These are phyloP conservation scores for Colletotrichum liriopes DNA, from an alignment of 2,329 filamentous ascomycete species.

Conservation along the genomic window DNA sequence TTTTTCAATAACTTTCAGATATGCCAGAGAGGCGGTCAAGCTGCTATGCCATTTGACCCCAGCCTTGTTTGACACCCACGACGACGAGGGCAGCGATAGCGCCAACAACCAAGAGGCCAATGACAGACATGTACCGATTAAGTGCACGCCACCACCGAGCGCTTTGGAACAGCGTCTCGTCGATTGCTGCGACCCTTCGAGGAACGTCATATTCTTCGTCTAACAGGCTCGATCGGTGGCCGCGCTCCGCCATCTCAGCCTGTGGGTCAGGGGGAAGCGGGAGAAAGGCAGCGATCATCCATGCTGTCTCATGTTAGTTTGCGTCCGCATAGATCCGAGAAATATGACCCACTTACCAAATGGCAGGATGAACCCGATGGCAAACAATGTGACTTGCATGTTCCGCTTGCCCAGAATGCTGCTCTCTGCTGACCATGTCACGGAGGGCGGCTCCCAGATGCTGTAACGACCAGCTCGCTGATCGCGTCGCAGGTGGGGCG, in stretches of 20 bases:
- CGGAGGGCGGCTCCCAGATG: conserved; percentile 81
- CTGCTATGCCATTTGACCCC: conserved; percentile 51
- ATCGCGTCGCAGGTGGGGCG: conserved; percentile 79
- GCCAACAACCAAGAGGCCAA: conserved; percentile 69
- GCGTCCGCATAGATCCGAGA: conserved; percentile 44
- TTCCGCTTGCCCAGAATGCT: conserved; percentile 78
- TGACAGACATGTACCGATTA: conserved; percentile 71
- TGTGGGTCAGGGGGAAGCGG: conserved; percentile 76
- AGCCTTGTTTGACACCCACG: conserved; percentile 66
- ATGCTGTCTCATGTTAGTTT: conserved; percentile 65
- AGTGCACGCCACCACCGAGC: conserved; percentile 73
- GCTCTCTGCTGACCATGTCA: conserved; percentile 75
- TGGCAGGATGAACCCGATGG: conserved; percentile 83
- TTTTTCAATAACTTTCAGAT: neutral
- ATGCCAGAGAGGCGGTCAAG: no score
- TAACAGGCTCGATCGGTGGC: conserved; percentile 58
- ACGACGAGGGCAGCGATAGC: conserved; percentile 67
- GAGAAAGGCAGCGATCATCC: conserved; percentile 84
- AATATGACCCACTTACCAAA: conserved; percentile 66
- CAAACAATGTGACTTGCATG: conserved; percentile 82
- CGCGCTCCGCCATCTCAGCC: conserved; percentile 65
- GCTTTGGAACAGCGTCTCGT: conserved; percentile 66
- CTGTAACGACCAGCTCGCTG: conserved; percentile 71
- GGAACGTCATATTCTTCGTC: conserved; percentile 55
- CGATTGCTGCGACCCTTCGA: conserved; percentile 53